A percentile compares a stretch with the other conserved stretches of the same genome.
These are phyloP conservation scores for Sordaria brevicollis DNA, from an alignment of 495 filamentous ascomycete genomes.

Conservation along the genomic window DNA sequence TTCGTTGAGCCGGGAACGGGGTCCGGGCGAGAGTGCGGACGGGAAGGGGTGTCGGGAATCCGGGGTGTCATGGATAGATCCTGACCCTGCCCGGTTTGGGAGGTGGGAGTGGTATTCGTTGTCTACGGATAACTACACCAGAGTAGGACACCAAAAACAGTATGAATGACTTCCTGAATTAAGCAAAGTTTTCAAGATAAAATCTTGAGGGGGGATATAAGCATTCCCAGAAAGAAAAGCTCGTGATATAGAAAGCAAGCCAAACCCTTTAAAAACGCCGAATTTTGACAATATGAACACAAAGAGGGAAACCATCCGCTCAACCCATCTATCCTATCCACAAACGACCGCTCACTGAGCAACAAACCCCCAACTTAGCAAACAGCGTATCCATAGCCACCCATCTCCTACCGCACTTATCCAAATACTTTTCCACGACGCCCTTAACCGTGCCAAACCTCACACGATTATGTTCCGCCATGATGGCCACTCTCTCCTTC, in stretches of 20 bases:
- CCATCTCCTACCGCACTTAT: constrained; percentile 90
- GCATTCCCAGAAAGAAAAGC: background rate
- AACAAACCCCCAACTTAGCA: constrained; percentile 40
- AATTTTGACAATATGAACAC: background rate
- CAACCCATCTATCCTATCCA: background rate
- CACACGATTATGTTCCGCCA: constrained; percentile 69
- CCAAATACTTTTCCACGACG: constrained; percentile 78
- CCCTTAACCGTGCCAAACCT: constrained; percentile 65
- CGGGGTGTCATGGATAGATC: too few relatives aligned
- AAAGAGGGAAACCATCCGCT: background rate
- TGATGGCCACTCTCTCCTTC: constrained; percentile 47
- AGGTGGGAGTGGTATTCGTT: background rate
- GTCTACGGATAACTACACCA: too few relatives aligned
- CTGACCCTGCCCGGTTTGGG: background rate
- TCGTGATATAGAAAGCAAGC: background rate
- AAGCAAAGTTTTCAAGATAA: background rate
- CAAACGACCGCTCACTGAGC: constrained; percentile 11
- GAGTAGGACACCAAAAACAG: background rate
- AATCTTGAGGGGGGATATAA: background rate
- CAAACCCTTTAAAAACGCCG: background rate
- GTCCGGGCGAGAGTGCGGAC: too few relatives aligned
- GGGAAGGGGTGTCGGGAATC: background rate
- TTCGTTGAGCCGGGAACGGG: too few relatives aligned
- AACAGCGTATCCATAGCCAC: constrained; percentile 94
- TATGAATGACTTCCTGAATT: background rate